Percentiles rank a stretch among this genome's conserved stretches.
Conservation (phyloP, 768 basidiomycete genomes). For the Mycena albidolilacea region DNA sequence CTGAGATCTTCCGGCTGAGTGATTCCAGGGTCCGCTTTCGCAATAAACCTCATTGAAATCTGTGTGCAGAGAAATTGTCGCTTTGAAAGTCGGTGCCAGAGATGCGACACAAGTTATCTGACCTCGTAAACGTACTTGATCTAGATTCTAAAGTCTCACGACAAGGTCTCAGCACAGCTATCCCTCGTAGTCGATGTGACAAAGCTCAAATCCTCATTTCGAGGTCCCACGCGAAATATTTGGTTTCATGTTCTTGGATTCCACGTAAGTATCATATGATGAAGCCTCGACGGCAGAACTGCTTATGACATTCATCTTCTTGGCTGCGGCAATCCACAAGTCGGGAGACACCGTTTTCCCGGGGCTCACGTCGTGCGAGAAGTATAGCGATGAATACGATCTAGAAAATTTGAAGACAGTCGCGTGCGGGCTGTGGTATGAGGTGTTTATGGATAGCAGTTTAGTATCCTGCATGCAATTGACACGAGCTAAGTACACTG, state of each 20-base stretch:
- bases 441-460: constrained; percentile 19
- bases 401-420: constrained; percentile 17
- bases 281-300: constrained; percentile 14
- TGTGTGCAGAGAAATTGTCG: too few species aligned
- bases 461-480: constrained; percentile 17
- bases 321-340: constrained; percentile 12
- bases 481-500: constrained; percentile 16
- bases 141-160: constrained; percentile 18
- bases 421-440: constrained; percentile 12
- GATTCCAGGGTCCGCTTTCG: too few species aligned
- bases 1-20: too few species aligned
- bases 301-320: constrained; percentile 12
- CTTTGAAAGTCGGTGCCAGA: constrained; percentile 12
- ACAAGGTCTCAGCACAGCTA: constrained; percentile 12
- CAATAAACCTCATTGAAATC: too few species aligned
- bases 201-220: constrained; percentile 12
- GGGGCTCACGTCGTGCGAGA: constrained; percentile 11
- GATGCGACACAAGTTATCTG: constrained; percentile 9
- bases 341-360: constrained; percentile 19
- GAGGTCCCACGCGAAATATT: constrained; percentile 13
- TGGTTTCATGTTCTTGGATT: constrained; percentile 20
- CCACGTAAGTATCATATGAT: background rate
- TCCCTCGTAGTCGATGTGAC: constrained; percentile 18
- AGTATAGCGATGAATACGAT: constrained; percentile 9
- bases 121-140: constrained; percentile 12